A percentile compares a stretch with the other conserved stretches of the same genome.
Conservation (phyloP, 495 filamentous ascomycete species). For the Penicillium chermesinum region DNA sequence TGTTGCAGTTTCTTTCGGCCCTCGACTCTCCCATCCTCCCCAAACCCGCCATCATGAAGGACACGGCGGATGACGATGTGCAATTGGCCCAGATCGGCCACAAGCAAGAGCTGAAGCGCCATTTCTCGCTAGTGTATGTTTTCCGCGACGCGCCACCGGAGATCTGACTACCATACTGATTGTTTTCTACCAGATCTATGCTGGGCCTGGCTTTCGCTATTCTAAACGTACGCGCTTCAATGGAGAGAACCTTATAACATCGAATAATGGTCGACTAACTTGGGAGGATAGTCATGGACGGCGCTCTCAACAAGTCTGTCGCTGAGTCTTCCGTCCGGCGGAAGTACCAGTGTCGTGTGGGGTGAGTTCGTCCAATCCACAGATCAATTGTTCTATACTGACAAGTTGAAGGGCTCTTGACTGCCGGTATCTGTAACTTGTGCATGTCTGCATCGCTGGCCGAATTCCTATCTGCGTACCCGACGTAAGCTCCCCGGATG, state of each 20-base stretch:
- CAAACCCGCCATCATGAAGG: neutral
- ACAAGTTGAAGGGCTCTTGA: slow-evolving; percentile 49
- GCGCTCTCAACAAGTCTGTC: slow-evolving; percentile 46
- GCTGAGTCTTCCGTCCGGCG: slow-evolving; percentile 45
- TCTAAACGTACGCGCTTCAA: slow-evolving; percentile 35
- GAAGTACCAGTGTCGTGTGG: slow-evolving; percentile 46
- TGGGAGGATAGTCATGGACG: slow-evolving; percentile 41
- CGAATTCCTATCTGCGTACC: slow-evolving; percentile 69
- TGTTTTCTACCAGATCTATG: slow-evolving; percentile 36
- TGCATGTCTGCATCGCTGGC: slow-evolving; percentile 66
- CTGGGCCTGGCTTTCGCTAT: slow-evolving; percentile 51
- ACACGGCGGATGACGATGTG: slow-evolving; percentile 40
- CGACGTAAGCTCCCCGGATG: slow-evolving; percentile 50
- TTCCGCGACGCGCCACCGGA: neutral
- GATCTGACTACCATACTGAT: slow-evolving; percentile 8
- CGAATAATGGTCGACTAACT: too few relatives aligned
- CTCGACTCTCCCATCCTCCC: neutral
- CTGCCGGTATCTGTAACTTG: slow-evolving; percentile 67
- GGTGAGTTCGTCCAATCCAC: slow-evolving; percentile 23
- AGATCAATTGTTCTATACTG: neutral
- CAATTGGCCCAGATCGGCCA: slow-evolving; percentile 61
- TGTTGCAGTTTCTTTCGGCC: too few relatives aligned
- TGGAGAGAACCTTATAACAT: neutral
- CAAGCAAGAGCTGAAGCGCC: slow-evolving; percentile 57
- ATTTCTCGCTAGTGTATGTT: slow-evolving; percentile 45